A percentile compares a stretch with the other conserved stretches of the same genome.
Evolutionary conservation across 192 early-diverging fungal genomes (phyloP).

Genomic region (Umbelopsis sp.): DNA sequence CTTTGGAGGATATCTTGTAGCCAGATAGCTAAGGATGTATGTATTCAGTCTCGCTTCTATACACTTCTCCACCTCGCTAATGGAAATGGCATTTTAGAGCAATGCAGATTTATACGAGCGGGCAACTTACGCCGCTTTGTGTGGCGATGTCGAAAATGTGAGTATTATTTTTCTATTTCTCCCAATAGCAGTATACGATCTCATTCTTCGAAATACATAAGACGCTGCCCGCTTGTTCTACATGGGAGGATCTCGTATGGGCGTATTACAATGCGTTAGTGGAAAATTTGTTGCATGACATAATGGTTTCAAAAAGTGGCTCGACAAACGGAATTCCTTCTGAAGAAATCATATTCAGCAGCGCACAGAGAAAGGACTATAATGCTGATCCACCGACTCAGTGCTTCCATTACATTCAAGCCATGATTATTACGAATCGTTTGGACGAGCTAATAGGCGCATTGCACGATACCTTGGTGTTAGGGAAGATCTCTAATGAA

Average conservation of each 20-base stretch:
- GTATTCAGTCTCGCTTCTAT: background rate
- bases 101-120: conserved; percentile 67
- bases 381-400: background rate
- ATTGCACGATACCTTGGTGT: background rate
- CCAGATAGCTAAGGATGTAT: conserved; percentile 53
- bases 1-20: conserved; percentile 70
- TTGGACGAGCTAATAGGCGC: conserved; percentile 35
- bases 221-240: conserved; percentile 70
- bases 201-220: conserved; percentile 19
- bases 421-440: conserved; percentile 48
- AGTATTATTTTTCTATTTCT: background rate
- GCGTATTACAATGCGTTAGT: conserved; percentile 73
- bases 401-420: conserved; percentile 54
- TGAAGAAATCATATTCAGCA: conserved; percentile 12
- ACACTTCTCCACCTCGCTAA: background rate
- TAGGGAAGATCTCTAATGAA: background rate
- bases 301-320: conserved; percentile 2
- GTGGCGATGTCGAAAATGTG: conserved; percentile 75
- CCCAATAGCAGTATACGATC: background rate
- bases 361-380: conserved; percentile 4
- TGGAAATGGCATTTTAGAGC: conserved; percentile 28
- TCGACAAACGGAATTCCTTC: background rate
- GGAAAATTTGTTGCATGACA: conserved; percentile 59
- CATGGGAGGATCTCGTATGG: conserved; percentile 92
- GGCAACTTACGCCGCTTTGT: conserved; percentile 74